These are phyloP conservation scores for Chalciporus chontae DNA, from an alignment of 768 basidiomycete genomes.

Conservation along the genomic window DNA sequence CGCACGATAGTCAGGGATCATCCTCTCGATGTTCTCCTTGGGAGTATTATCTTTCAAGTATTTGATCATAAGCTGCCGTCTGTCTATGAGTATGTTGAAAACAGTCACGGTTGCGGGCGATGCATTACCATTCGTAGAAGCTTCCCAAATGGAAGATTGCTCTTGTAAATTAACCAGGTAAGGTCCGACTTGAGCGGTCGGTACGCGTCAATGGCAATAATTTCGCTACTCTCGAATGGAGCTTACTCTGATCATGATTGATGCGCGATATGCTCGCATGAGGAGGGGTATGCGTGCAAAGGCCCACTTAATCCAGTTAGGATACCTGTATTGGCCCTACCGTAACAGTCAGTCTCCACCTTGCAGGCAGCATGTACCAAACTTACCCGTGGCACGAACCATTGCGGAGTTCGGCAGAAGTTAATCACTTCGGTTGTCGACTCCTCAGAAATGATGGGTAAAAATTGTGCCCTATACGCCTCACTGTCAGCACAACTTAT, in stretches of 20 bases:
- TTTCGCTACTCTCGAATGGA: neutral
- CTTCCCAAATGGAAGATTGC: neutral
- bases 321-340: slow-evolving; percentile 43
- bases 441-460: slow-evolving; percentile 51
- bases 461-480: slow-evolving; percentile 50
- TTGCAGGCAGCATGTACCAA: neutral
- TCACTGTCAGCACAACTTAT: slow-evolving; percentile 4
- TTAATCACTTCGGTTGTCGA: slow-evolving; percentile 50
- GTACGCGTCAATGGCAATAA: neutral
- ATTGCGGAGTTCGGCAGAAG: slow-evolving; percentile 58
- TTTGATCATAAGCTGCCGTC: slow-evolving; percentile 29
- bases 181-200: slow-evolving; percentile 1
- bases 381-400: slow-evolving; percentile 50
- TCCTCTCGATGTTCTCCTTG: slow-evolving; percentile 38
- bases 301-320: slow-evolving; percentile 26
- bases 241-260: slow-evolving; percentile 38
- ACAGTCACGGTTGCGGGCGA: neutral
- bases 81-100: neutral
- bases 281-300: neutral
- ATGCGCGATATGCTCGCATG: slow-evolving; percentile 45
- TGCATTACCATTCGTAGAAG: slow-evolving; percentile 32
- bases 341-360: neutral
- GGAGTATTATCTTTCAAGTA: slow-evolving; percentile 48
- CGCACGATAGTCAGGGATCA: slow-evolving; percentile 53
- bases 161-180: slow-evolving; percentile 26